Conservation (phyloP, 2,329 filamentous ascomycete species). For the Capronia epimyces region DNA sequence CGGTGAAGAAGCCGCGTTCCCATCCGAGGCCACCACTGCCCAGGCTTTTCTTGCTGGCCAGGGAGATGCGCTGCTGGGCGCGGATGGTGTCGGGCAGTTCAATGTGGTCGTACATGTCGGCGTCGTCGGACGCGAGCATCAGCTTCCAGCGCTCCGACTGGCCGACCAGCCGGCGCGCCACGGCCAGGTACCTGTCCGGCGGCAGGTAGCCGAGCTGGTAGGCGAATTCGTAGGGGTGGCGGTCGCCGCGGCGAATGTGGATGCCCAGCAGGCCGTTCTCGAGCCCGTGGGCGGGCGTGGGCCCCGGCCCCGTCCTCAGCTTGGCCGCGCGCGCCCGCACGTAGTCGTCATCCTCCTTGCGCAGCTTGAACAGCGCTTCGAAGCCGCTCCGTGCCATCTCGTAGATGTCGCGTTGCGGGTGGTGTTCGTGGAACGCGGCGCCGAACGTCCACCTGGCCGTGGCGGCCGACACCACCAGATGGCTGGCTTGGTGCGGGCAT, state of each 20-base stretch:
- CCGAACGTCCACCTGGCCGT: conserved; percentile 63
- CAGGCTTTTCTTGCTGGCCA: conserved; percentile 67
- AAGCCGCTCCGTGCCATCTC: conserved; percentile 64
- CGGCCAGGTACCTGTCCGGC: conserved; percentile 59
- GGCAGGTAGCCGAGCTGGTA: conserved; percentile 75
- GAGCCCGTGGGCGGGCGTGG: conserved; percentile 26
- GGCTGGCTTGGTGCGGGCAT: conserved; percentile 68
- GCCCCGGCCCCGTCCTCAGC: conserved; percentile 38
- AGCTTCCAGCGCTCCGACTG: conserved; percentile 18
- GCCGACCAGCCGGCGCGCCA: conserved; percentile 47
- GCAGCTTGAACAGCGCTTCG: conserved; percentile 67
- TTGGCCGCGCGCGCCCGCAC: conserved; percentile 55
- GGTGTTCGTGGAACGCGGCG: conserved; percentile 51
- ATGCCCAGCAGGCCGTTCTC: conserved; percentile 60
- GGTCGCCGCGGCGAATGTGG: conserved; percentile 75
- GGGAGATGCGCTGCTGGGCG: conserved; percentile 70
- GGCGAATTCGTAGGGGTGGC: conserved; percentile 69
- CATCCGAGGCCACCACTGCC: conserved; percentile 61
- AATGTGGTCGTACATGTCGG: conserved; percentile 59
- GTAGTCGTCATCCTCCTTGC: conserved; percentile 60
- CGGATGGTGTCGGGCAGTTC: conserved; percentile 40
- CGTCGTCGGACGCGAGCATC: conserved; percentile 75
- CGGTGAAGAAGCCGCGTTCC: conserved; percentile 80
- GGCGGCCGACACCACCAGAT: conserved; percentile 66
- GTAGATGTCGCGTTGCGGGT: conserved; percentile 59